Evolutionary conservation across 202 grass and related monocot species (phyloP).

Genomic region (Saccharum hybrid): DNA sequence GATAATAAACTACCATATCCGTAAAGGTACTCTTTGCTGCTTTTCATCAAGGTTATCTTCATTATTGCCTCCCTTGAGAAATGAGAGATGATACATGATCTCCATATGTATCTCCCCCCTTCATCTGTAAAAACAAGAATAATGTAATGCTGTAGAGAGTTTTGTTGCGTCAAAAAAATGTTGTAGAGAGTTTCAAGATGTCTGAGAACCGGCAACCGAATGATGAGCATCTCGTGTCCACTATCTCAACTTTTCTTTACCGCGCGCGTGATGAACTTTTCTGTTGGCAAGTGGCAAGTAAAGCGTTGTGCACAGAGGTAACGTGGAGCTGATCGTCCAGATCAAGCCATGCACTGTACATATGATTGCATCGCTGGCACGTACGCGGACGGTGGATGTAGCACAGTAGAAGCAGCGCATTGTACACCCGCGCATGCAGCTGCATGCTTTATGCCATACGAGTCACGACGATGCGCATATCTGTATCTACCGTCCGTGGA

Average conservation of each 20-base stretch:
- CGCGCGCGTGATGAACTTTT: not conserved
- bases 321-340: too few species aligned
- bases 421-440: not conserved
- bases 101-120: not conserved
- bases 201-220: too few species aligned
- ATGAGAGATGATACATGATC: not conserved
- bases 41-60: not conserved
- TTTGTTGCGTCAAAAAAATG: too few species aligned
- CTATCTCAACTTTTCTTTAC: too few species aligned
- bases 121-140: not conserved
- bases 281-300: too few species aligned
- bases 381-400: too few species aligned
- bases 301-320: too few species aligned
- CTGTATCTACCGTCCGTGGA: not conserved
- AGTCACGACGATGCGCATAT: not conserved
- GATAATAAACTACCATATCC: not conserved
- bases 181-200: not conserved
- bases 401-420: not conserved
- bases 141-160: not conserved
- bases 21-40: not conserved
- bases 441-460: not conserved
- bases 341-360: too few species aligned
- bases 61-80: not conserved
- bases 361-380: too few species aligned
- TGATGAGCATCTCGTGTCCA: too few species aligned